Percentiles rank a stretch among this genome's conserved stretches.
Conservation (phyloP, 179 eudicot species). For the Spergularia azorica region DNA sequence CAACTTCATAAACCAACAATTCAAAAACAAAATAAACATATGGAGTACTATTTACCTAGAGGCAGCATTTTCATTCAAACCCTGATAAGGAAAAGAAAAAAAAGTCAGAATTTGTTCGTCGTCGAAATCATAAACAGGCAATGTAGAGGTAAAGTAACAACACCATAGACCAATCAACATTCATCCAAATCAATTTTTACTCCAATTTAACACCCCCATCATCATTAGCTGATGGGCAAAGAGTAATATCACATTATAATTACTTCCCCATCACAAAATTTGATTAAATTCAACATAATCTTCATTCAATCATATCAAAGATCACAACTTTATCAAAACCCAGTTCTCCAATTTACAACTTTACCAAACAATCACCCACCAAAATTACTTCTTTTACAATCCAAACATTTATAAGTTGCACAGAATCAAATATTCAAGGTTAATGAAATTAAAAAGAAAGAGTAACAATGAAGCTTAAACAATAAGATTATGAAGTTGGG, state of each 20-base stretch:
- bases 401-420: not conserved
- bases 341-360: not conserved
- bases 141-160: not conserved
- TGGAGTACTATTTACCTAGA: conserved; percentile 22
- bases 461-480: not conserved
- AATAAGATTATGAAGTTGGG: not conserved
- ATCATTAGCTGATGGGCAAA: not conserved
- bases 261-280: not conserved
- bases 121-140: not conserved
- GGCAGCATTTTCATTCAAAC: conserved; percentile 23
- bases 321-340: not conserved
- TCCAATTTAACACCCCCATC: not conserved
- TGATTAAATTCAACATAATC: not conserved
- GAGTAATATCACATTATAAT: not conserved
- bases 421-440: not conserved
- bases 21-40: not conserved
- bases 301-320: not conserved
- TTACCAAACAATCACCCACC: not conserved
- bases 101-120: not conserved
- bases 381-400: not conserved
- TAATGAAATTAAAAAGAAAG: not conserved
- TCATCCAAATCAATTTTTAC: not conserved
- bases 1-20: not conserved
- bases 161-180: not conserved
- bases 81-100: conserved; percentile 22